Conservation (phyloP, 1,139 yeast genomes). For the Kodamaea fungicola region DNA sequence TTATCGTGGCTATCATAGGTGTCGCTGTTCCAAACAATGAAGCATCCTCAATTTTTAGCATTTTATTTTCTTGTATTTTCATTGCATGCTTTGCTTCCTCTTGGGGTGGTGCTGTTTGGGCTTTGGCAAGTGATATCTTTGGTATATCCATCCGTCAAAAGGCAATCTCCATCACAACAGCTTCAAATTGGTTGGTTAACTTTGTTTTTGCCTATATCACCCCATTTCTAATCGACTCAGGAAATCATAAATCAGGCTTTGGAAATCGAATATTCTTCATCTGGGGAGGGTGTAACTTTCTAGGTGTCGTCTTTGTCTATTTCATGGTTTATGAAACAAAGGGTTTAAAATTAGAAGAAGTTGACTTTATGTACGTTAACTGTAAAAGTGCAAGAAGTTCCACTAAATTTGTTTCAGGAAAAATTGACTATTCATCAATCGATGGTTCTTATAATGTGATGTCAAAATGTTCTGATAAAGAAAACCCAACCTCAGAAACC, state of each 20-base stretch:
- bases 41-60: constrained; percentile 29
- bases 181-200: constrained; percentile 77
- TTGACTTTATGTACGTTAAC: constrained; percentile 36
- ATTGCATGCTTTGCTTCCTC: constrained; percentile 73
- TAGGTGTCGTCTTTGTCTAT: constrained; percentile 42
- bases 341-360: constrained; percentile 45
- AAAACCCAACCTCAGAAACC: neutral
- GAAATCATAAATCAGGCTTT: constrained; percentile 58
- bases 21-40: constrained; percentile 43
- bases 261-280: constrained; percentile 70
- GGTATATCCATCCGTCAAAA: constrained; percentile 72
- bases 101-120: constrained; percentile 85
- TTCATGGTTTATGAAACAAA: constrained; percentile 44
- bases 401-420: constrained; percentile 34
- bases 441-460: constrained; percentile 10
- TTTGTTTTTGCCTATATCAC: constrained; percentile 70
- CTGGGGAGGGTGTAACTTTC: constrained; percentile 65
- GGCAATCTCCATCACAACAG: constrained; percentile 69
- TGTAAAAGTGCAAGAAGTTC: constrained; percentile 47
- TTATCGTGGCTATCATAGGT: constrained; percentile 66
- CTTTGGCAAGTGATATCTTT: constrained; percentile 68
- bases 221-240: constrained; percentile 65
- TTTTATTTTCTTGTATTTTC: constrained; percentile 63
- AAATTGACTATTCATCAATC: constrained; percentile 26
- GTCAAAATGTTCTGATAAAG: neutral